phyloP scores from a whole-genome alignment of 2,329 filamentous ascomycete species.

The Eutypa lata region DNA sequence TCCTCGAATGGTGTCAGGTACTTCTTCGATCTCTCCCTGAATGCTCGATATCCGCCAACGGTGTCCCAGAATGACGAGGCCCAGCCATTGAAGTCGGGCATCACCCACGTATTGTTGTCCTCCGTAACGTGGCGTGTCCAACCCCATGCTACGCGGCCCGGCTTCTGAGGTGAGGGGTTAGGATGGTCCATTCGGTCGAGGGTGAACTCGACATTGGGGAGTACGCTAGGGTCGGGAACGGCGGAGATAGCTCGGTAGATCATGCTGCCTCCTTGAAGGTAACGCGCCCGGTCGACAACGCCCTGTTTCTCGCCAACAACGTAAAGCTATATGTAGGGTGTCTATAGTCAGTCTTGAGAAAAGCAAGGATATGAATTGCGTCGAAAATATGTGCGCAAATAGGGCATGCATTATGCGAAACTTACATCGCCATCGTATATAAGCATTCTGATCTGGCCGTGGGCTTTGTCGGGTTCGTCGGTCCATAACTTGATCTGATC shows the following conservation, averaged over 20 bases:
- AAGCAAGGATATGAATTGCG: too few relatives aligned
- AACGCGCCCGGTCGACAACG: conserved; percentile 2
- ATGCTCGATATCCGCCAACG: conserved; percentile 40
- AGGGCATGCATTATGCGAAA: background rate
- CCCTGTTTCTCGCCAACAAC: conserved; percentile 6
- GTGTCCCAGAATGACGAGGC: conserved; percentile 44
- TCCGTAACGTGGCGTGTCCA: conserved; percentile 35
- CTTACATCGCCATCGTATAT: conserved; percentile 26
- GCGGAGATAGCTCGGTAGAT: conserved; percentile 43
- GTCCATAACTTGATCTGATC: conserved; percentile 17
- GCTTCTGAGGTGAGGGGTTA: conserved; percentile 14
- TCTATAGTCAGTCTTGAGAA: background rate
- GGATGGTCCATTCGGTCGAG: conserved; percentile 44
- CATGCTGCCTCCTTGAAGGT: conserved; percentile 37
- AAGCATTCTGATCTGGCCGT: conserved; percentile 30
- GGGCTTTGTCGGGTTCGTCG: conserved; percentile 15
- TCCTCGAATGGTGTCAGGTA: conserved; percentile 3
- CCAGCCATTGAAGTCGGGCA: conserved; percentile 54
- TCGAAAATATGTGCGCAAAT: too few relatives aligned
- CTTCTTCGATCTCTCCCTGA: conserved; percentile 20
- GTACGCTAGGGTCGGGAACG: conserved; percentile 31
- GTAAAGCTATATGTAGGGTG: background rate
- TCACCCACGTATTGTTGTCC: conserved; percentile 43
- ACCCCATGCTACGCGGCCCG: conserved; percentile 34
- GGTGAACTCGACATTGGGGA: conserved; percentile 48